Evolutionary conservation across 2,329 filamentous ascomycete species (phyloP).

Genomic region (Pseudocercospora musae): DNA sequence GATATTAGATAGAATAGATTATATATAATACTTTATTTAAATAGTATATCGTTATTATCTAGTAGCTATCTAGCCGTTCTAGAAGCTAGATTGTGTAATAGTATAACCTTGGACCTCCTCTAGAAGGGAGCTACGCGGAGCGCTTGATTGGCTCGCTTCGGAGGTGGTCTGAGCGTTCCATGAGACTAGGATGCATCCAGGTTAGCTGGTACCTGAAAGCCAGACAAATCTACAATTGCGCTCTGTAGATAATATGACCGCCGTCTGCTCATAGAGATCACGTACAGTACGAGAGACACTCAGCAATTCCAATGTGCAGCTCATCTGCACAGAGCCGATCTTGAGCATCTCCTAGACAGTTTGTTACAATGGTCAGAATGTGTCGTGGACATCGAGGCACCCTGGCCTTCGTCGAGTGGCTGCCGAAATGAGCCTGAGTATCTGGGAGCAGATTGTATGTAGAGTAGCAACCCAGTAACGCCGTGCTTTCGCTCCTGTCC

Average conservation of each 20-base stretch:
- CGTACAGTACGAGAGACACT: neutral
- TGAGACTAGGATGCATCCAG: too few species aligned
- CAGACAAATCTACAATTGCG: neutral
- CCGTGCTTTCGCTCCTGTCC: neutral
- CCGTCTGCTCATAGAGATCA: too few species aligned
- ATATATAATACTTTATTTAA: too few species aligned
- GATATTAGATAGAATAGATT: too few species aligned
- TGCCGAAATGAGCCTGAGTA: neutral
- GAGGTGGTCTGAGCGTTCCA: too few species aligned
- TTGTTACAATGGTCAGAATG: neutral
- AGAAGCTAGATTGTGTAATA: too few species aligned
- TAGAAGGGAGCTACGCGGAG: too few species aligned
- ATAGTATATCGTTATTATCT: too few species aligned
- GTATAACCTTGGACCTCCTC: too few species aligned
- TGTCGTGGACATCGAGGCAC: neutral
- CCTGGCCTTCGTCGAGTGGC: neutral
- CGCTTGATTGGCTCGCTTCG: too few species aligned
- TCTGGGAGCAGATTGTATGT: neutral
- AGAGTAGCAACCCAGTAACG: neutral
- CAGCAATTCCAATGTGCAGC: neutral
- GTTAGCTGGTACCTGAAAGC: neutral
- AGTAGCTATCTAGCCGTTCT: too few species aligned
- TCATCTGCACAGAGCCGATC: neutral
- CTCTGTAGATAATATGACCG: too few species aligned
- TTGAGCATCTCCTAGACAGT: neutral